Evolutionary conservation across 75 land plant genomes (phyloP), one percentile per base, ranked within the genome.

Genomic region (Adiantum capillusveneris): DNA sequence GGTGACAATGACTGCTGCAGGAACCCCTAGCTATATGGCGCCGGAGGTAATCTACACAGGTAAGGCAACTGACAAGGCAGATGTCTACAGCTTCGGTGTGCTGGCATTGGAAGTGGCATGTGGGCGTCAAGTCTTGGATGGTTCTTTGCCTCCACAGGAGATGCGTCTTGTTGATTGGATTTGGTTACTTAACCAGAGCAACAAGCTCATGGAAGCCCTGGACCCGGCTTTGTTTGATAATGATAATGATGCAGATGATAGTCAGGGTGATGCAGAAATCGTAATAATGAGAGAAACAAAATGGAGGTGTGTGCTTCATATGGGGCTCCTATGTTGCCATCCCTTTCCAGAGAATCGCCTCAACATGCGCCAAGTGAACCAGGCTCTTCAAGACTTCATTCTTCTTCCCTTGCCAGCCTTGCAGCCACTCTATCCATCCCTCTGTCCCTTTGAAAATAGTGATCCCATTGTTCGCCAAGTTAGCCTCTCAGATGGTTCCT

Each of bases 291-390:
- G n/a, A n/a, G n/a, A n/a, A n/a, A n/a, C 43, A 9, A 9, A 14
- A 9, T 41, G 43, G 37, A 57, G 62, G 62, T 17, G 28, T 12
- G 68, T 59, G n/a, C 13, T 75, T 25, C 68, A 44, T 2, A 39
- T 75, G 44, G 77, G 75, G 24, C 36, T 75, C 29, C 61, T 71
- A 31, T 75, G 77, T 44, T 72, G 61, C 29, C 77, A 58, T 21
- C 63, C 68, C 13, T 27, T 37, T 41, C 70, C 64, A 2, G 44
- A 41, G 7, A 28, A 13, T 25, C 27, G 77, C 16, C 75, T 61
- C 11, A 49, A 49, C 39, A 71, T 71, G 48, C 41, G 77, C 1
- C 57, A 56, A 31, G 68, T 75, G 30, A 29, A 37, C 30, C 77
- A 75, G 63, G 54, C 44, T 21, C 53, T 75, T 0, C 41, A 59